Percentiles rank a stretch among this genome's conserved stretches.
These are phyloP conservation scores for Fusarium aywerte DNA, from an alignment of 2,329 filamentous ascomycete genomes.

Conservation along the genomic window DNA sequence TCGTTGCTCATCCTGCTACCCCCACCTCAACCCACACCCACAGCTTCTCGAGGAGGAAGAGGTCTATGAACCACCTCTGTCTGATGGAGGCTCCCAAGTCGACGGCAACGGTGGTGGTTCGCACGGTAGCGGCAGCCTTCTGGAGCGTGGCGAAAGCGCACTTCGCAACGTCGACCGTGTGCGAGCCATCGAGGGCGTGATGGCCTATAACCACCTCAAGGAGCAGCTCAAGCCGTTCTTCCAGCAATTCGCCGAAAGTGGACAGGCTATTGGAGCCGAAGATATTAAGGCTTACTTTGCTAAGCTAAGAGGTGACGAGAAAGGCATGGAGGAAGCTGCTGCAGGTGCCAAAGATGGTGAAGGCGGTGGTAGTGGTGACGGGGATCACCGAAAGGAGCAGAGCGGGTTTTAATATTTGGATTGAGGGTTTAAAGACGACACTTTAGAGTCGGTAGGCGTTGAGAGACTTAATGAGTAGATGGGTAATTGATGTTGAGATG, in stretches of 20 bases:
- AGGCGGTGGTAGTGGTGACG: conserved; percentile 39
- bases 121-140: conserved; percentile 80
- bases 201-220: conserved; percentile 97
- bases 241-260: conserved; percentile 91
- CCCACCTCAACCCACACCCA: conserved; percentile 73
- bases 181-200: conserved; percentile 92
- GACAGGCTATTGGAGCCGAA: conserved; percentile 87
- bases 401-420: conserved; percentile 58
- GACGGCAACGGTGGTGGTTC: conserved; percentile 59
- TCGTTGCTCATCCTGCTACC: conserved; percentile 84
- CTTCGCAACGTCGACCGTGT: conserved; percentile 93
- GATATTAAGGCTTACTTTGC: conserved; percentile 98
- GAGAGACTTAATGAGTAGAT: background rate
- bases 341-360: conserved; percentile 50
- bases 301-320: conserved; percentile 87
- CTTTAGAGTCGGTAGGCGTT: background rate
- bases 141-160: conserved; percentile 92
- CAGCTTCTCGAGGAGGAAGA: conserved; percentile 96
- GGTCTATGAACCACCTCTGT: conserved; percentile 90
- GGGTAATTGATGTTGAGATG: background rate
- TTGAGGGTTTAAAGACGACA: background rate
- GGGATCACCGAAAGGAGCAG: conserved; percentile 60
- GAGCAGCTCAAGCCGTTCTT: conserved; percentile 97
- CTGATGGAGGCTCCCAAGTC: conserved; percentile 68
- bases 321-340: conserved; percentile 73